These are phyloP conservation scores for Fusarium illudens DNA, from an alignment of 2,329 filamentous ascomycete species.

Conservation along the genomic window DNA sequence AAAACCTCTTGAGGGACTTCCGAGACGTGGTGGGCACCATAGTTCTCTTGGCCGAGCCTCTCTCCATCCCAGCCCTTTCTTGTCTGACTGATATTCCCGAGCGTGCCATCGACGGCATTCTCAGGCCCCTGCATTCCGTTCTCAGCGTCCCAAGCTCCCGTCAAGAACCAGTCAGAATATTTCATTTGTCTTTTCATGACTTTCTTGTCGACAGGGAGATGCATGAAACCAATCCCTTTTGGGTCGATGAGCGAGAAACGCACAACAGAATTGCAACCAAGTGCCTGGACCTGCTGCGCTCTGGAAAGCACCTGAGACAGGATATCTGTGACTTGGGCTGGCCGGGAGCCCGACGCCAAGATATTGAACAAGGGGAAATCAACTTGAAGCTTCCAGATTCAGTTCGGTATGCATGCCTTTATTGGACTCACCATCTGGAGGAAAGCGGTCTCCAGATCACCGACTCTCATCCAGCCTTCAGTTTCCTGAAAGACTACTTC, in stretches of 20 bases:
- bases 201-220: constrained; percentile 47
- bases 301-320: not conserved
- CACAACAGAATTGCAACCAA: constrained; percentile 44
- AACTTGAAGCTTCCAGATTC: constrained; percentile 19
- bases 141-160: not conserved
- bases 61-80: constrained; percentile 21
- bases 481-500: not conserved
- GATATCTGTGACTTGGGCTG: constrained; percentile 4
- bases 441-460: not conserved
- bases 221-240: constrained; percentile 44
- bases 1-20: constrained; percentile 33
- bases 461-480: not conserved
- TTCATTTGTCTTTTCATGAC: constrained; percentile 49
- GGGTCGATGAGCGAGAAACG: constrained; percentile 47
- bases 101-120: constrained; percentile 19
- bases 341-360: not conserved
- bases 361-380: not conserved
- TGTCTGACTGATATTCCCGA: not conserved
- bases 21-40: constrained; percentile 37
- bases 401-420: constrained; percentile 52
- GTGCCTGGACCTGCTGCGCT: not conserved
- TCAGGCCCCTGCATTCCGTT: constrained; percentile 33
- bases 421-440: constrained; percentile 42
- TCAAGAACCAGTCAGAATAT: not conserved
- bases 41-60: constrained; percentile 37